These are phyloP conservation scores for Ceratocystis colombiana DNA, from an alignment of 2,329 filamentous ascomycete genomes.

Conservation along the genomic window DNA sequence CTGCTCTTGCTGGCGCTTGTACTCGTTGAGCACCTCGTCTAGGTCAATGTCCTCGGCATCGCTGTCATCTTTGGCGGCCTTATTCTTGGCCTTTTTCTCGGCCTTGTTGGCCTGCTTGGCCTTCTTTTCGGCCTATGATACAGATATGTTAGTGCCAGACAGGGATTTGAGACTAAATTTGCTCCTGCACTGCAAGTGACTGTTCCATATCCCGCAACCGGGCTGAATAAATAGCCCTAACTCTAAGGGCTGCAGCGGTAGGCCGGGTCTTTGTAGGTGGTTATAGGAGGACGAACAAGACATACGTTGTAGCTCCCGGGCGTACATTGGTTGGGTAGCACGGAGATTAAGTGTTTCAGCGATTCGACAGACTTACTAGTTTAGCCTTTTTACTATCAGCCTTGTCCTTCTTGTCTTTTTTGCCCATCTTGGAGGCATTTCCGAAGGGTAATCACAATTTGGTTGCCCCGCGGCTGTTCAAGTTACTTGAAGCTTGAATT, in stretches of 20 bases:
- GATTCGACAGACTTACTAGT: slow-evolving; percentile 32
- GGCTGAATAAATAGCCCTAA: background rate
- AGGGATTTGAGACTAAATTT: background rate
- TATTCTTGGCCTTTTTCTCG: slow-evolving; percentile 70
- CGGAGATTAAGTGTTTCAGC: background rate
- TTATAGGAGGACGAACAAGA: no score
- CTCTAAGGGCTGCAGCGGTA: background rate
- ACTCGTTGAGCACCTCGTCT: slow-evolving; percentile 85
- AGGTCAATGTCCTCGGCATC: slow-evolving; percentile 89
- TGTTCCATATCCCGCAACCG: background rate
- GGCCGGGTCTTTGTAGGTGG: background rate
- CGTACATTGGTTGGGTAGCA: background rate
- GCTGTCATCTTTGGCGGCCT: slow-evolving; percentile 66
- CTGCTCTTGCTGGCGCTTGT: slow-evolving; percentile 82
- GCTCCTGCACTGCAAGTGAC: background rate
- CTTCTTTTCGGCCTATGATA: slow-evolving; percentile 48
- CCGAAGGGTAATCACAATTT: background rate
- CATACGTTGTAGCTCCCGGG: background rate
- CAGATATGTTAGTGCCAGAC: background rate
- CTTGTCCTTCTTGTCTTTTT: slow-evolving; percentile 40
- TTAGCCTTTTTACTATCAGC: slow-evolving; percentile 43
- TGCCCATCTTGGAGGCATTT: slow-evolving; percentile 35
- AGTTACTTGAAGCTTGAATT: no score
- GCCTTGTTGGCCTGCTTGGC: slow-evolving; percentile 80
- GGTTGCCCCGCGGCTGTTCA: no score